Conservation (phyloP, 805 yeast species). For the Starmerella gropengiesseri region DNA sequence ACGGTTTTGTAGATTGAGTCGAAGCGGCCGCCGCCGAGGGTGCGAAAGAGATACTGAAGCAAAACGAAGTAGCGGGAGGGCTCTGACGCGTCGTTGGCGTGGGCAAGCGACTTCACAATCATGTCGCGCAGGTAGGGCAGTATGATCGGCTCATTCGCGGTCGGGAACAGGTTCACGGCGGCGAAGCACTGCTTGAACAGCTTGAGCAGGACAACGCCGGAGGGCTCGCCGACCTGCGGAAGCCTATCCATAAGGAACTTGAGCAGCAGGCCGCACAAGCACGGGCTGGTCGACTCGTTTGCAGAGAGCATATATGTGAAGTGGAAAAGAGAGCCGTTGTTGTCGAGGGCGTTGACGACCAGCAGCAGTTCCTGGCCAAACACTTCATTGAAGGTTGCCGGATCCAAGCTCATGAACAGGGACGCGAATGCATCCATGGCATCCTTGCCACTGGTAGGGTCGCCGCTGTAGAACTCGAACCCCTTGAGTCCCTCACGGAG, state of each 20-base stretch:
- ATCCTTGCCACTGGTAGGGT: slow-evolving; percentile 75
- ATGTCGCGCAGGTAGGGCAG: slow-evolving; percentile 78
- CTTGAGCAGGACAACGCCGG: slow-evolving; percentile 63
- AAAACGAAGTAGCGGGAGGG: slow-evolving; percentile 83
- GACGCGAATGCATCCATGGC: slow-evolving; percentile 92
- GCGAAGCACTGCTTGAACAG: slow-evolving; percentile 86
- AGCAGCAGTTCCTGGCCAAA: slow-evolving; percentile 68
- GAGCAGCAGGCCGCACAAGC: slow-evolving; percentile 74
- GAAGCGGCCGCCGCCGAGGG: slow-evolving; percentile 94
- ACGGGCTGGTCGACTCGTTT: slow-evolving; percentile 86
- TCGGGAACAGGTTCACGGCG: slow-evolving; percentile 87
- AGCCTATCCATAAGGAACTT: slow-evolving; percentile 66
- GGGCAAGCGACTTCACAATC: slow-evolving; percentile 65
- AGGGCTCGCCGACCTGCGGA: slow-evolving; percentile 69
- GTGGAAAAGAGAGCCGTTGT: slow-evolving; percentile 76
- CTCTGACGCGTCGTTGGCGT: slow-evolving; percentile 76
- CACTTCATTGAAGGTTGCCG: slow-evolving; percentile 90
- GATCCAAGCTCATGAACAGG: slow-evolving; percentile 85
- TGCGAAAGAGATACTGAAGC: slow-evolving; percentile 78
- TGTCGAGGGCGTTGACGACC: slow-evolving; percentile 65
- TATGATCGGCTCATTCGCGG: slow-evolving; percentile 72
- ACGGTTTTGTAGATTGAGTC: slow-evolving; percentile 88
- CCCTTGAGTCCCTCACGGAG: slow-evolving; percentile 81
- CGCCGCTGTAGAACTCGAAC: slow-evolving; percentile 54
- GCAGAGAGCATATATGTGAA: slow-evolving; percentile 91